Conservation (phyloP, 768 basidiomycete species). For the Lactarius hengduanensis region DNA sequence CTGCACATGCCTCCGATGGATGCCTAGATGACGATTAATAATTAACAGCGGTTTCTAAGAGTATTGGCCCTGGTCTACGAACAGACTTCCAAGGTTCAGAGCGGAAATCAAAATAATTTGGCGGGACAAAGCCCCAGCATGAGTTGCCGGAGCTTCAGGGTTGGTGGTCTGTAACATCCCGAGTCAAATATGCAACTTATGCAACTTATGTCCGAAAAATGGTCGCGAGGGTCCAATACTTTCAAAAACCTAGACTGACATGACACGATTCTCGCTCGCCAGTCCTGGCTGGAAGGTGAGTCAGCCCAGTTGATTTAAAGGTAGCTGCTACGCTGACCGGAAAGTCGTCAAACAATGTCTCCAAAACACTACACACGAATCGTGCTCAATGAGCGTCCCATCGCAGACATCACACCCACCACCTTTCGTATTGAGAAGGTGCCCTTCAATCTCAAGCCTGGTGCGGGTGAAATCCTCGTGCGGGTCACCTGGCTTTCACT, state of each 20-base stretch:
- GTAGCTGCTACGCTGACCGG: neutral
- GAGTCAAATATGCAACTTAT: too few species aligned
- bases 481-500: constrained; percentile 75
- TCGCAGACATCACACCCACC: constrained; percentile 59
- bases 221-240: too few species aligned
- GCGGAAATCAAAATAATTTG: too few species aligned
- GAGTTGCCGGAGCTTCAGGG: constrained; percentile 25
- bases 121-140: too few species aligned
- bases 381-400: constrained; percentile 75
- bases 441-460: constrained; percentile 54
- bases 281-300: too few species aligned
- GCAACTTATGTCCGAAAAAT: too few species aligned
- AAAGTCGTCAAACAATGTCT: constrained; percentile 15
- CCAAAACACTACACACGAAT: constrained; percentile 53
- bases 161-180: too few species aligned
- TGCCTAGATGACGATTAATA: too few species aligned
- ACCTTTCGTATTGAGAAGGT: constrained; percentile 68
- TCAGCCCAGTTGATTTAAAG: neutral
- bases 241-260: too few species aligned
- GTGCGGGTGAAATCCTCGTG: constrained; percentile 60
- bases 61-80: too few species aligned
- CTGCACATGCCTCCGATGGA: neutral
- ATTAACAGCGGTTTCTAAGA: neutral
- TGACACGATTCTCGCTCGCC: neutral
- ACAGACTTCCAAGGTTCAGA: too few species aligned